phyloP scores from a whole-genome alignment of 495 filamentous ascomycete species.

The Aspergillus saccharolyticus region DNA sequence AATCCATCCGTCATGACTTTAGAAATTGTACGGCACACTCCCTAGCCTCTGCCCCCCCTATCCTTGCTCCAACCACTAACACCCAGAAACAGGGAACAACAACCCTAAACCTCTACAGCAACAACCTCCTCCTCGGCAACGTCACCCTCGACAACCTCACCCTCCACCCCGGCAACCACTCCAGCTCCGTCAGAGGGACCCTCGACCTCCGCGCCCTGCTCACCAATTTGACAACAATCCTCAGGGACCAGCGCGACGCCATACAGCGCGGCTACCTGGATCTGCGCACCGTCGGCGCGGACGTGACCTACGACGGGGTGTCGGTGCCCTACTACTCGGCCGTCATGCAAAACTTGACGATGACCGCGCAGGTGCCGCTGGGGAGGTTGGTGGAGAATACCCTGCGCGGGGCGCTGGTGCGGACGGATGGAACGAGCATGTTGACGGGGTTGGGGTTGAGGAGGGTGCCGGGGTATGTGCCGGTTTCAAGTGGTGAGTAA shows the following conservation, averaged over 20 bases:
- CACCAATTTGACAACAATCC: conserved; percentile 24
- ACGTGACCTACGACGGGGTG: conserved; percentile 31
- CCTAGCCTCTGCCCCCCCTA: background rate
- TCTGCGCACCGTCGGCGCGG: conserved; percentile 28
- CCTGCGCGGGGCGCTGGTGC: conserved; percentile 18
- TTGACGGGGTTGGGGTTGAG: background rate
- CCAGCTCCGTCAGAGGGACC: conserved; percentile 40
- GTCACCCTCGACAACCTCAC: conserved; percentile 52
- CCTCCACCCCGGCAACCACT: conserved; percentile 56
- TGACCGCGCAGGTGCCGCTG: conserved; percentile 30
- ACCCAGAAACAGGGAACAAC: conserved; percentile 21
- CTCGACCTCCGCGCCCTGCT: conserved; percentile 32
- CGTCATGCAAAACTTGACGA: conserved; percentile 31
- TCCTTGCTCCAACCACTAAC: background rate
- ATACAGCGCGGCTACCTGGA: conserved; percentile 30
- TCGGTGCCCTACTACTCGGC: conserved; percentile 38
- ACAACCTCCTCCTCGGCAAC: conserved; percentile 44
- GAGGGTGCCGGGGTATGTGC: background rate
- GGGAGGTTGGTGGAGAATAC: conserved; percentile 31
- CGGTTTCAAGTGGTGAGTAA: background rate
- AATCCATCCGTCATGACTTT: conserved; percentile 37
- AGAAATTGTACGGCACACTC: conserved; percentile 24
- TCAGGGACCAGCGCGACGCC: conserved; percentile 25
- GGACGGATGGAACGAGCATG: conserved; percentile 16
- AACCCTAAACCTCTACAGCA: conserved; percentile 31